phyloP scores from a whole-genome alignment of 1,284 basidiomycete species.

The Sanghuangporus sanghuang region DNA sequence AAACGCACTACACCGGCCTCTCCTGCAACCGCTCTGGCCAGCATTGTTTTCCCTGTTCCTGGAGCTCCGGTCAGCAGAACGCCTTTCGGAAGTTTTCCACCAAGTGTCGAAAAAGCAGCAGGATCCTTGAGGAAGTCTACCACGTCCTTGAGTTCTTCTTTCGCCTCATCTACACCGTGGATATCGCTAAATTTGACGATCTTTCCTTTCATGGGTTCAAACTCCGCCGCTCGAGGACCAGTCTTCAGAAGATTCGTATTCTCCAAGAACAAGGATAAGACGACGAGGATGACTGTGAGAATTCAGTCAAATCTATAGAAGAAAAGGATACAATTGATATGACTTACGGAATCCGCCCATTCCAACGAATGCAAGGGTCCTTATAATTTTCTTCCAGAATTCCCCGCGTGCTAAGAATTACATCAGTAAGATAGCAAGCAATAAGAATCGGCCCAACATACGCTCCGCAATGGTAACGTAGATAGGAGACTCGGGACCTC shows the following conservation, averaged over 20 bases:
- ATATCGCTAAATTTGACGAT: conserved; percentile 88
- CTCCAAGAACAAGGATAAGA: conserved; percentile 85
- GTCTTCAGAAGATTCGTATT: conserved; percentile 90
- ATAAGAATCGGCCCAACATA: conserved; percentile 21
- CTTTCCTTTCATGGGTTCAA: conserved; percentile 73
- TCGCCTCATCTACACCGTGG: conserved; percentile 92
- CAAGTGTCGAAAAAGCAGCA: conserved; percentile 79
- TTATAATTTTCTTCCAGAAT: conserved; percentile 14
- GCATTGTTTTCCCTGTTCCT: conserved; percentile 95
- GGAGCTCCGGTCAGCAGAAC: conserved; percentile 85
- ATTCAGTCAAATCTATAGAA: not conserved
- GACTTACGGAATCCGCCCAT: conserved; percentile 26
- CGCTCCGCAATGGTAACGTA: conserved; percentile 78
- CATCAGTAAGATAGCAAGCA: not conserved
- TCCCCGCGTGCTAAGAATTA: conserved; percentile 7
- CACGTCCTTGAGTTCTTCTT: conserved; percentile 90
- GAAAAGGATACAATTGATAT: not conserved
- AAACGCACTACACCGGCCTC: conserved; percentile 78
- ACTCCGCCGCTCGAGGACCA: conserved; percentile 70
- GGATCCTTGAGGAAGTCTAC: conserved; percentile 93
- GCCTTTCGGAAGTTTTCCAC: conserved; percentile 90
- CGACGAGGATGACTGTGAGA: conserved; percentile 65
- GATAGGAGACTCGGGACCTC: conserved; percentile 54
- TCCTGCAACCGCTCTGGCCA: conserved; percentile 93
- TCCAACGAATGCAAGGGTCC: conserved; percentile 22